phyloP scores from a whole-genome alignment of 2,329 filamentous ascomycete species.

The Penicillium sp. region DNA sequence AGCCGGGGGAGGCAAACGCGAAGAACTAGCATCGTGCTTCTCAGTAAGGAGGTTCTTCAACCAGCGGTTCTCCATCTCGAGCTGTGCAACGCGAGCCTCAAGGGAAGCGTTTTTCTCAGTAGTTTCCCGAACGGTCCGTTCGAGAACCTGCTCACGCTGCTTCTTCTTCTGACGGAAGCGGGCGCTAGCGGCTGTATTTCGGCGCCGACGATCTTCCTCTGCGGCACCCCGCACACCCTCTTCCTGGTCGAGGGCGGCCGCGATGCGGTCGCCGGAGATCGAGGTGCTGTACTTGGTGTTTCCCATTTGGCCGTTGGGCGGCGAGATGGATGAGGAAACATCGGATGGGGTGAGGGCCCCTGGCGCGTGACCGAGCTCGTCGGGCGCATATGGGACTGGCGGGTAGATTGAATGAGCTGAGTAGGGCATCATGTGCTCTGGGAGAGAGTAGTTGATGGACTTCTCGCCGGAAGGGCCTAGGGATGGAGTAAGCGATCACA shows the following conservation, averaged over 20 bases:
- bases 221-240: constrained; percentile 70
- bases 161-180: constrained; percentile 96
- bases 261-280: constrained; percentile 38
- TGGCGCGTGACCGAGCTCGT: constrained; percentile 36
- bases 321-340: constrained; percentile 43
- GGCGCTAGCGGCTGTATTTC: constrained; percentile 84
- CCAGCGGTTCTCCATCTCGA: constrained; percentile 83
- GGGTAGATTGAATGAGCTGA: constrained; percentile 39
- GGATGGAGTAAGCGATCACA: constrained; percentile 24
- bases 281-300: constrained; percentile 42
- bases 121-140: constrained; percentile 78
- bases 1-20: constrained; percentile 25
- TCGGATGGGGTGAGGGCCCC: constrained; percentile 42
- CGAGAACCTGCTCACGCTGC: constrained; percentile 83
- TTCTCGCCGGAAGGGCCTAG: constrained; percentile 31
- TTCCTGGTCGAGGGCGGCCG: constrained; percentile 59
- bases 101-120: constrained; percentile 72
- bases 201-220: constrained; percentile 84
- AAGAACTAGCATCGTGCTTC: constrained; percentile 58
- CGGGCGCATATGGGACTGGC: constrained; percentile 37
- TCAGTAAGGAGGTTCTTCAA: constrained; percentile 76
- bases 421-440: constrained; percentile 41
- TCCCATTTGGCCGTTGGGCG: constrained; percentile 39
- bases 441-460: constrained; percentile 37
- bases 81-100: constrained; percentile 69